phyloP scores from a whole-genome alignment of 2,329 filamentous ascomycete genomes.

The Calonectria fujianensis region DNA sequence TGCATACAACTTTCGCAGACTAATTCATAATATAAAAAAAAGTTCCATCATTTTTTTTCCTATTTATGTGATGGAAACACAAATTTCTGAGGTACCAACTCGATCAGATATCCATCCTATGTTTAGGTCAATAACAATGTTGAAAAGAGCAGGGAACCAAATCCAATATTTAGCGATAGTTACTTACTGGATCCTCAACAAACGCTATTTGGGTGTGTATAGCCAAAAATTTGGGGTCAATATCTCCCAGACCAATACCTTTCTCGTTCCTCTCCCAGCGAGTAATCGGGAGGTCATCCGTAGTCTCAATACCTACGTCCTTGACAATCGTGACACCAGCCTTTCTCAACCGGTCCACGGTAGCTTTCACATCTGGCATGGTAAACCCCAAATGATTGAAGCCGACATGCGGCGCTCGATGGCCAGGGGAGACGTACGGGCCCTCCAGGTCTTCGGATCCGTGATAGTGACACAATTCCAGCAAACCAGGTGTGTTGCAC shows the following conservation, averaged over 20 bases:
- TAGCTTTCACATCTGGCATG: not conserved
- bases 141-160: not conserved
- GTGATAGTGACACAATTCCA: not conserved
- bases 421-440: not conserved
- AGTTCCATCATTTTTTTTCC: not conserved
- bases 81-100: not conserved
- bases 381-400: not conserved
- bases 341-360: not conserved
- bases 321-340: not conserved
- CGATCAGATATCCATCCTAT: not conserved
- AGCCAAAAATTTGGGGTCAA: not conserved
- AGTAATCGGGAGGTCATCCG: not conserved
- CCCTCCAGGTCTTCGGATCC: not conserved
- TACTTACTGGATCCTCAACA: not conserved
- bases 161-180: too few relatives aligned
- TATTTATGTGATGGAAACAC: not conserved
- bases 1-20: not conserved
- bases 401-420: not conserved
- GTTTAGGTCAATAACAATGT: not conserved
- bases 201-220: not conserved
- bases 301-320: not conserved
- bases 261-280: not conserved
- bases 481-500: not conserved
- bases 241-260: not conserved
- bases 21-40: not conserved